A percentile compares a stretch with the other conserved stretches of the same genome.
Evolutionary conservation across 768 basidiomycete genomes (phyloP).

Genomic region (Podaxis pistillaris): DNA sequence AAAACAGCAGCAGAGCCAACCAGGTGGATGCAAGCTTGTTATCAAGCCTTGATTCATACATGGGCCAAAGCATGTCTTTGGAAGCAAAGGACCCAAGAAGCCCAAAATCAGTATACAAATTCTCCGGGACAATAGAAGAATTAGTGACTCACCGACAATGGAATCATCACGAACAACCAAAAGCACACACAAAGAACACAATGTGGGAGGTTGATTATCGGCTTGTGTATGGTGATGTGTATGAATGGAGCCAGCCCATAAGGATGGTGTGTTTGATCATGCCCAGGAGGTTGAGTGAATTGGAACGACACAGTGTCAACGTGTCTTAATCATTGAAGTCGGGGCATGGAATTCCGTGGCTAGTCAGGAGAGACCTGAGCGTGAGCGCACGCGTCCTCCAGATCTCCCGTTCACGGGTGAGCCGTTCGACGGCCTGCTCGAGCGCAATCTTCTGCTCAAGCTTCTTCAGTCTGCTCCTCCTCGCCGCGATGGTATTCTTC

Average conservation of each 20-base stretch:
- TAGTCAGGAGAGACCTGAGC: conserved; percentile 50
- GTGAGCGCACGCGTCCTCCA: conserved; percentile 59
- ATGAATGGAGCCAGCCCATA: conserved; percentile 12
- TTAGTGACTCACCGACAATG: conserved; percentile 7
- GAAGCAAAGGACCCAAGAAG: not conserved
- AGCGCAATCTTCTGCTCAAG: conserved; percentile 64
- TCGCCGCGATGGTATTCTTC: conserved; percentile 84
- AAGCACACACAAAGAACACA: conserved; percentile 11
- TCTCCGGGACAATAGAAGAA: not conserved
- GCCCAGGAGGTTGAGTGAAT: not conserved
- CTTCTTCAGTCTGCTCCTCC: conserved; percentile 76
- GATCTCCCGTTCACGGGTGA: conserved; percentile 57
- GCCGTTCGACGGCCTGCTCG: conserved; percentile 51
- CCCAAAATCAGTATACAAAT: not conserved
- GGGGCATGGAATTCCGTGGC: conserved; percentile 58
- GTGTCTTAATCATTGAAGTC: conserved; percentile 36
- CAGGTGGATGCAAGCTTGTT: not conserved
- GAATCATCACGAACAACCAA: not conserved
- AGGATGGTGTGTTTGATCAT: conserved; percentile 1
- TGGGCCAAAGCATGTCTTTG: conserved; percentile 4
- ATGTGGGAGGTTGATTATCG: conserved; percentile 1
- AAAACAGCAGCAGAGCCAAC: conserved; percentile 12
- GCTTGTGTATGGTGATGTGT: conserved; percentile 4
- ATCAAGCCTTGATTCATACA: conserved; percentile 11
- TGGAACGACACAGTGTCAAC: not conserved